Percentiles rank a stretch among this genome's conserved stretches.
phyloP scores from a whole-genome alignment of 495 filamentous ascomycete genomes.

The Astrothelium subdiscretum region DNA sequence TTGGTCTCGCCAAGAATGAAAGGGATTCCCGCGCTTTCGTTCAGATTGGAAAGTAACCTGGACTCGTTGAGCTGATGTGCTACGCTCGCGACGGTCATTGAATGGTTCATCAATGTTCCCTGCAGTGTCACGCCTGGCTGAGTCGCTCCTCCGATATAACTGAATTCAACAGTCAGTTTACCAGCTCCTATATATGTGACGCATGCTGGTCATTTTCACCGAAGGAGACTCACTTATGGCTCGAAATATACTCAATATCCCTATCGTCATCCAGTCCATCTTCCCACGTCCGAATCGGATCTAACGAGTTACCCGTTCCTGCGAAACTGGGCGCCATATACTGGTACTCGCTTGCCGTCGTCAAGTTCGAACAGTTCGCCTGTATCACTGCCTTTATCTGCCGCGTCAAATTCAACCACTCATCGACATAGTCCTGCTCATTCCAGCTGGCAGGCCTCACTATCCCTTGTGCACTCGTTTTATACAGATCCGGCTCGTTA shows the following conservation, averaged over 20 bases:
- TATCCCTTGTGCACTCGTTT: conserved; percentile 40
- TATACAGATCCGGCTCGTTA: conserved; percentile 57
- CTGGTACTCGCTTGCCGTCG: conserved; percentile 32
- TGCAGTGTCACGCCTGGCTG: conserved; percentile 53
- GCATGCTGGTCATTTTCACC: not conserved
- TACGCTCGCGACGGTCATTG: conserved; percentile 39
- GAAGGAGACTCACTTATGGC: conserved; percentile 48
- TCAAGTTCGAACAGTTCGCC: conserved; percentile 41
- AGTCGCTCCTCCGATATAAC: conserved; percentile 54
- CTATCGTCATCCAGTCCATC: conserved; percentile 39
- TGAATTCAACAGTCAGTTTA: conserved; percentile 19
- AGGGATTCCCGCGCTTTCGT: conserved; percentile 34
- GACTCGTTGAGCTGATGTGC: conserved; percentile 37
- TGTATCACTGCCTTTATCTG: conserved; percentile 38
- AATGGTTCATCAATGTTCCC: conserved; percentile 57
- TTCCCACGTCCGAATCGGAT: conserved; percentile 39
- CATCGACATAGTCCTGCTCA: conserved; percentile 45
- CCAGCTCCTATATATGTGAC: not conserved
- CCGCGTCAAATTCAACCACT: conserved; percentile 48
- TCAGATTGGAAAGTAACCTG: conserved; percentile 25
- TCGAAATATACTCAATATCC: conserved; percentile 45
- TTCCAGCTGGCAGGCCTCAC: conserved; percentile 44
- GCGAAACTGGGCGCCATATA: conserved; percentile 53
- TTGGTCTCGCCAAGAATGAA: conserved; percentile 59
- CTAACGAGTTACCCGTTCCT: conserved; percentile 41